phyloP scores from a whole-genome alignment of 2,329 filamentous ascomycete species.

The Calonectria montana region DNA sequence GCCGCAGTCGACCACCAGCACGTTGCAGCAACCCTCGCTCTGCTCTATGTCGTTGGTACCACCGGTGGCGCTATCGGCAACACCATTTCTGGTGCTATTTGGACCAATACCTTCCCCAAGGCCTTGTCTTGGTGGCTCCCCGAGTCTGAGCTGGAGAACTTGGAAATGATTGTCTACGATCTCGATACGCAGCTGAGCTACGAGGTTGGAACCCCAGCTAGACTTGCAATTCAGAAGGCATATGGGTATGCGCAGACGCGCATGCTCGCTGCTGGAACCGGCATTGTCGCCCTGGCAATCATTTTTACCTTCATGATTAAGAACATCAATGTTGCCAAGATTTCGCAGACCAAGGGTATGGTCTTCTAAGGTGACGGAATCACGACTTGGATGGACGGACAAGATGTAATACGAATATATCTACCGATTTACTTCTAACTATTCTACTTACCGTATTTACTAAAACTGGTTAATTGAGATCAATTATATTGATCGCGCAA shows the following conservation, averaged over 20 bases:
- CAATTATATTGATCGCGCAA: background rate
- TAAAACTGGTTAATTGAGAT: background rate
- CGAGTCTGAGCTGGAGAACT: conserved; percentile 44
- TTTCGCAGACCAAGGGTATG: conserved; percentile 63
- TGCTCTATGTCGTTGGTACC: conserved; percentile 41
- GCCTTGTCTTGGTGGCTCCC: conserved; percentile 67
- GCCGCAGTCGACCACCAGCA: conserved; percentile 48
- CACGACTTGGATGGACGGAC: background rate
- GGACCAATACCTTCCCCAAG: conserved; percentile 46
- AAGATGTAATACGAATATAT: background rate
- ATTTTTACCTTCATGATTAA: conserved; percentile 58
- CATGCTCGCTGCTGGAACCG: conserved; percentile 56
- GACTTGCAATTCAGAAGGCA: conserved; percentile 67
- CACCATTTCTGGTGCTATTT: conserved; percentile 47
- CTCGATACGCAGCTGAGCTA: conserved; percentile 64
- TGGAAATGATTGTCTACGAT: conserved; percentile 63
- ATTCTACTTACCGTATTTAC: background rate
- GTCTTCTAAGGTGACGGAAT: conserved; percentile 54
- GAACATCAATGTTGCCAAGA: conserved; percentile 62
- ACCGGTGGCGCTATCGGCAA: conserved; percentile 44
- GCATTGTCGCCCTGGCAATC: conserved; percentile 46
- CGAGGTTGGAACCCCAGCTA: conserved; percentile 55
- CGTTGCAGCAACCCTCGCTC: conserved; percentile 45
- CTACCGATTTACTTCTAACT: background rate
- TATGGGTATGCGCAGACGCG: conserved; percentile 64